These are phyloP conservation scores for Penicillium sp. DNA, from an alignment of 2,329 filamentous ascomycete genomes.

Conservation along the genomic window DNA sequence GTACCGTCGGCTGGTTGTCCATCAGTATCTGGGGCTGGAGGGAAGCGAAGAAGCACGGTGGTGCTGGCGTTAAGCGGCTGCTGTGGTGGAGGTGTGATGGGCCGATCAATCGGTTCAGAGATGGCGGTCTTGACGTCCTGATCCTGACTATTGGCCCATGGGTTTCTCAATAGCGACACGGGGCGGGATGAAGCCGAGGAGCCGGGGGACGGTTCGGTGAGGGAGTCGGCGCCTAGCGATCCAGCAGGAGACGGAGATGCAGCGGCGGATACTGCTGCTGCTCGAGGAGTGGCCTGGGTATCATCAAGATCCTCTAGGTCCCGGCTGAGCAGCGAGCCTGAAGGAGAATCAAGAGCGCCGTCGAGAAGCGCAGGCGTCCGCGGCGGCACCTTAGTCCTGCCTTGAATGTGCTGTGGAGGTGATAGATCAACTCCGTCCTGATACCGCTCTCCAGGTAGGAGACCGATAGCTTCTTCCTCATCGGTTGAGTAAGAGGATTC, in stretches of 20 bases:
- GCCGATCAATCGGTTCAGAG: slow-evolving; percentile 32
- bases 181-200: slow-evolving; percentile 38
- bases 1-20: slow-evolving; percentile 27
- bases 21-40: slow-evolving; percentile 43
- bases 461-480: slow-evolving; percentile 60
- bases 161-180: slow-evolving; percentile 43
- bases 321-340: slow-evolving; percentile 40
- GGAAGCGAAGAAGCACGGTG: slow-evolving; percentile 45
- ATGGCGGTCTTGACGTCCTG: slow-evolving; percentile 20
- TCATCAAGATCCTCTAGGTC: slow-evolving; percentile 40
- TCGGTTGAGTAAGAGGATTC: slow-evolving; percentile 69
- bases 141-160: slow-evolving; percentile 41
- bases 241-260: slow-evolving; percentile 37
- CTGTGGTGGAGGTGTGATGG: slow-evolving; percentile 34
- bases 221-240: slow-evolving; percentile 40
- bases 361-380: slow-evolving; percentile 20
- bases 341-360: slow-evolving; percentile 32
- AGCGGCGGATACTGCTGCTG: slow-evolving; percentile 38
- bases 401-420: slow-evolving; percentile 24
- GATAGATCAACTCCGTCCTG: slow-evolving; percentile 40
- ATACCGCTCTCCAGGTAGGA: slow-evolving; percentile 45
- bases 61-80: slow-evolving; percentile 29
- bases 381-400: slow-evolving; percentile 25
- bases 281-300: slow-evolving; percentile 36
- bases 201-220: slow-evolving; percentile 34